These are phyloP conservation scores for Sporothrix sp. DNA, from an alignment of 2,329 filamentous ascomycete genomes.

Conservation along the genomic window DNA sequence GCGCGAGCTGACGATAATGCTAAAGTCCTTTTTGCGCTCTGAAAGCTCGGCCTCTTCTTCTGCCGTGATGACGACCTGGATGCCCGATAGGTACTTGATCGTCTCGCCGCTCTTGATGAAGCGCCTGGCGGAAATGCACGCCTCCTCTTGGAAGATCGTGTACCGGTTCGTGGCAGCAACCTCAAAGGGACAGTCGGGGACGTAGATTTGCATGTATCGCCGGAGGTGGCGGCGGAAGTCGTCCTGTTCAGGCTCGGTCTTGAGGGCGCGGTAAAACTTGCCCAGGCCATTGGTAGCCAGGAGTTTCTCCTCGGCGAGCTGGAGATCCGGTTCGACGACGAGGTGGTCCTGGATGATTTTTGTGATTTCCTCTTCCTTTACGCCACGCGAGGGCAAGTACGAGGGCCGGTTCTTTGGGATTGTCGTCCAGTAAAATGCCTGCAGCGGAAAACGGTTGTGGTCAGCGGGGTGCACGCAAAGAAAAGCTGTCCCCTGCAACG, in stretches of 20 bases:
- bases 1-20: slow-evolving; percentile 86
- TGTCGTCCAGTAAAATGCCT: slow-evolving; percentile 94
- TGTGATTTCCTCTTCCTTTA: slow-evolving; percentile 55
- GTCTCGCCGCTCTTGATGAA: slow-evolving; percentile 72
- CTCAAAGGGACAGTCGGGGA: slow-evolving; percentile 90
- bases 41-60: slow-evolving; percentile 82
- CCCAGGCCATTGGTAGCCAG: slow-evolving; percentile 63
- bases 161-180: slow-evolving; percentile 88
- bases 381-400: slow-evolving; percentile 73
- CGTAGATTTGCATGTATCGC: slow-evolving; percentile 86
- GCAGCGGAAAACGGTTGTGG: slow-evolving; percentile 6
- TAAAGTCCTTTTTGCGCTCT: slow-evolving; percentile 82
- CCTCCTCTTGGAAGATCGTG: slow-evolving; percentile 83
- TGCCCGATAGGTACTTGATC: slow-evolving; percentile 84
- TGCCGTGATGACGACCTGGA: slow-evolving; percentile 83
- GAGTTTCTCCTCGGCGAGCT: slow-evolving; percentile 60
- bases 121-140: slow-evolving; percentile 71
- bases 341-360: slow-evolving; percentile 55
- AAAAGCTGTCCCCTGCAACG: too few relatives aligned
- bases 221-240: slow-evolving; percentile 79
- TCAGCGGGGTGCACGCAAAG: too few relatives aligned
- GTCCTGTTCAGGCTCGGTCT: slow-evolving; percentile 68
- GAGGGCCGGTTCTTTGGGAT: slow-evolving; percentile 89
- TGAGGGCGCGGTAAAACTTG: slow-evolving; percentile 59
- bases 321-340: slow-evolving; percentile 63